These are phyloP conservation scores for Glomus cerebriforme DNA, from an alignment of 192 early-diverging fungal genomes.

Conservation along the genomic window DNA sequence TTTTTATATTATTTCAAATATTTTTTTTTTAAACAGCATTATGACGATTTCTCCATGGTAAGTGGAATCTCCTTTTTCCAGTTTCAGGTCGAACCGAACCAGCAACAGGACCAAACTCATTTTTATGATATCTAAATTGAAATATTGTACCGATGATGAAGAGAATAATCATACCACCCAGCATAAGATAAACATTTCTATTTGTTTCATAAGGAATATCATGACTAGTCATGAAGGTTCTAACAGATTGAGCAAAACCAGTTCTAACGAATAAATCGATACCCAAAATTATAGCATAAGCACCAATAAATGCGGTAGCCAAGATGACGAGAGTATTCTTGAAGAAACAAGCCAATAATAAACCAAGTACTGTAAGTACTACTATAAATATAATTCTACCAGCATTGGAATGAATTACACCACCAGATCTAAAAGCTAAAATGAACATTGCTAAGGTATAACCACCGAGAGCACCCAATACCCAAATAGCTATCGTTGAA, in stretches of 20 bases:
- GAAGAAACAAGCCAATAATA: constrained; percentile 63
- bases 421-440: constrained; percentile 60
- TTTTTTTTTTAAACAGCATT: too few relatives aligned
- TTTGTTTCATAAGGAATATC: constrained; percentile 50
- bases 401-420: constrained; percentile 61
- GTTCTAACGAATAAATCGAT: constrained; percentile 82
- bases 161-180: constrained; percentile 65
- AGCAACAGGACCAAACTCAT: background rate
- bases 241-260: constrained; percentile 67
- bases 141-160: constrained; percentile 64
- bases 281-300: constrained; percentile 78
- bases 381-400: constrained; percentile 75
- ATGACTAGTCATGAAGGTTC: constrained; percentile 49
- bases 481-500: constrained; percentile 70
- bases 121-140: constrained; percentile 49
- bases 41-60: background rate
- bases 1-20: too few relatives aligned
- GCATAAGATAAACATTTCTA: constrained; percentile 67
- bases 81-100: background rate
- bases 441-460: constrained; percentile 75
- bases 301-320: constrained; percentile 74
- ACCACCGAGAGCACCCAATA: constrained; percentile 79
- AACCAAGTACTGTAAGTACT: constrained; percentile 59
- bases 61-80: background rate
- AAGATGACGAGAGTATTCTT: constrained; percentile 69